Evolutionary conservation across 768 basidiomycete species (phyloP).

Genomic region (Suillus placidus): DNA sequence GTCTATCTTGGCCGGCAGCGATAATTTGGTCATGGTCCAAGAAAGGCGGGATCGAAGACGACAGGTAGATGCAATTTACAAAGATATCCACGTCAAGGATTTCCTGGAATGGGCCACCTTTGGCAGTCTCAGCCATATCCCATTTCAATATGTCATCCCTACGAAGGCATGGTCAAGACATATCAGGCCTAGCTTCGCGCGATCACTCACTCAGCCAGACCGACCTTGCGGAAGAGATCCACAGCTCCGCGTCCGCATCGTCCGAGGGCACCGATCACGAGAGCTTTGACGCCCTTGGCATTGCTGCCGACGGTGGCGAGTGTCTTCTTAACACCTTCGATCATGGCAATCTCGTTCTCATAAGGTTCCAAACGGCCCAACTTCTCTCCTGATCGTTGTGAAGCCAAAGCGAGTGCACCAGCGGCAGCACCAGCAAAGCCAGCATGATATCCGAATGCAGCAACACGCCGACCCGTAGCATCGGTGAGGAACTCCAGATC

Average conservation of each 20-base stretch:
- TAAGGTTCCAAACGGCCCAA: constrained; percentile 81
- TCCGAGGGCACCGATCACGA: constrained; percentile 96
- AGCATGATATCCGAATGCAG: constrained; percentile 97
- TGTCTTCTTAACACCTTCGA: constrained; percentile 65
- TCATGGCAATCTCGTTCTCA: constrained; percentile 82
- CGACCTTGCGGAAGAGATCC: constrained; percentile 93
- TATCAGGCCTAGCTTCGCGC: neutral
- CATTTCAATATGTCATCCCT: constrained; percentile 96
- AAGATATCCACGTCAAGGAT: constrained; percentile 97
- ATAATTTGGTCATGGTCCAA: constrained; percentile 68
- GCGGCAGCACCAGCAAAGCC: constrained; percentile 98
- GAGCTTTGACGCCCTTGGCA: constrained; percentile 76
- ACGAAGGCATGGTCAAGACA: constrained; percentile 14
- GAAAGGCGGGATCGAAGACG: constrained; percentile 84
- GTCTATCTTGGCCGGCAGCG: constrained; percentile 68
- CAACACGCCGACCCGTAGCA: constrained; percentile 82
- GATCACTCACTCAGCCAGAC: constrained; percentile 81
- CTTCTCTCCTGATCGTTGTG: constrained; percentile 58
- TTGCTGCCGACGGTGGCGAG: constrained; percentile 52
- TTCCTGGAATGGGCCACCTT: constrained; percentile 95
- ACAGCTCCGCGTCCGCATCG: constrained; percentile 95
- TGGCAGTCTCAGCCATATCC: constrained; percentile 96
- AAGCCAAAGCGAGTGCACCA: constrained; percentile 78
- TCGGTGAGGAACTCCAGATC: constrained; percentile 96
- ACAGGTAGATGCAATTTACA: constrained; percentile 98